phyloP scores from a whole-genome alignment of 2,329 filamentous ascomycete species.

The Aspergillus flavus region DNA sequence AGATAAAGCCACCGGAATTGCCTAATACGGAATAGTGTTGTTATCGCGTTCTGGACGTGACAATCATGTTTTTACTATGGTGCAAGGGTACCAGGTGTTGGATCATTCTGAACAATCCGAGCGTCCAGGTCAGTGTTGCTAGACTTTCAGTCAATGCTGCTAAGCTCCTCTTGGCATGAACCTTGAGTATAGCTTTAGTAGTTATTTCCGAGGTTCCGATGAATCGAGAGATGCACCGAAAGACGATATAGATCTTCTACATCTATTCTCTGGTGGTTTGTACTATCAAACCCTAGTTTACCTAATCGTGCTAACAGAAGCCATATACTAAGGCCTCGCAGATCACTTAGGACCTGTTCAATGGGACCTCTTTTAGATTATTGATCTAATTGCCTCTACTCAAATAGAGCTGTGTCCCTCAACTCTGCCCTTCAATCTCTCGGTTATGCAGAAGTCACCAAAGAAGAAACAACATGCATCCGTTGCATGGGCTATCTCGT shows the following conservation, averaged over 20 bases:
- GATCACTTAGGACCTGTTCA: background rate
- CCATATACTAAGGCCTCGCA: background rate
- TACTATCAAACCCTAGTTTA: background rate
- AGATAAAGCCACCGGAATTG: background rate
- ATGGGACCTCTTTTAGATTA: background rate
- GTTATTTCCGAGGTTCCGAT: background rate
- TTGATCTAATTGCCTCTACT: background rate
- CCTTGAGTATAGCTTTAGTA: background rate
- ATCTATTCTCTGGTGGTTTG: background rate
- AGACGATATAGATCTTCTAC: background rate
- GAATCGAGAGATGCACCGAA: background rate
- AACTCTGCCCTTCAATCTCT: too few relatives aligned
- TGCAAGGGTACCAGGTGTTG: background rate
- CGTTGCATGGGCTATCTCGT: too few relatives aligned
- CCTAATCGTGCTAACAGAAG: background rate
- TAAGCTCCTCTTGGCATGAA: background rate
- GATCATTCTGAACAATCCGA: background rate
- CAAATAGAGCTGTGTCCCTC: background rate
- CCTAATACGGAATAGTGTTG: background rate
- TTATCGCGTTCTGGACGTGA: background rate
- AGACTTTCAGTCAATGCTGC: background rate
- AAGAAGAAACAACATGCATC: background rate
- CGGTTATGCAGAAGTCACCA: background rate
- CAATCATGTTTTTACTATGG: too few relatives aligned
- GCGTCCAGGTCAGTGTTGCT: background rate